Evolutionary conservation across 73 alveolate genomes (phyloP).

Genomic region (Stentor roeselii): DNA sequence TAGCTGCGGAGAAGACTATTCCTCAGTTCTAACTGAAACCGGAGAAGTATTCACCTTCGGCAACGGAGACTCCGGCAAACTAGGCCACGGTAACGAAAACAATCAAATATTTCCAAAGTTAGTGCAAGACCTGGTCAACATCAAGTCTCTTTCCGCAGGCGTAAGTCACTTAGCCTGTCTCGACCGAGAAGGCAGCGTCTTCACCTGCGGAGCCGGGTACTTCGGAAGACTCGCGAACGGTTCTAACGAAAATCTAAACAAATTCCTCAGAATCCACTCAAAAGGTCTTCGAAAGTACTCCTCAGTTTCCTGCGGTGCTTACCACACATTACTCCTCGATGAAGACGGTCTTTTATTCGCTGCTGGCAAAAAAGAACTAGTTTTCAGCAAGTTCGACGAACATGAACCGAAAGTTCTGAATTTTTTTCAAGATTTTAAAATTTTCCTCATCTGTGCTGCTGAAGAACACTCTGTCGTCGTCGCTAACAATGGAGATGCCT

Average conservation of each 20-base stretch:
- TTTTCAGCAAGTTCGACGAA: background rate
- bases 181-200: conserved; percentile 38
- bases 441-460: conserved; percentile 45
- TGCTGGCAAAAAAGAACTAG: conserved; percentile 4
- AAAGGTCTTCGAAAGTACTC: conserved; percentile 69
- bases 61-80: conserved; percentile 75
- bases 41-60: conserved; percentile 58
- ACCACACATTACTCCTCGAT: conserved; percentile 22
- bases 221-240: conserved; percentile 53
- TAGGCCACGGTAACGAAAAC: conserved; percentile 83
- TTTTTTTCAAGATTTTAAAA: background rate
- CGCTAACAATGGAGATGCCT: background rate
- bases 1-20: conserved; percentile 81
- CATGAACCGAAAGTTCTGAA: background rate
- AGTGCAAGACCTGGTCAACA: background rate
- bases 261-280: conserved; percentile 68
- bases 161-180: conserved; percentile 23
- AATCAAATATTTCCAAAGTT: conserved; percentile 16
- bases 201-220: conserved; percentile 68
- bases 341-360: background rate
- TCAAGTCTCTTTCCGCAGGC: conserved; percentile 42
- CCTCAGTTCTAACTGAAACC: conserved; percentile 47
- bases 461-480: conserved; percentile 78
- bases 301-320: conserved; percentile 84
- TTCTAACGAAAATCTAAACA: conserved; percentile 32